A percentile compares a stretch with the other conserved stretches of the same genome.
These are phyloP conservation scores for Lecanicillium sp. DNA, from an alignment of 2,329 filamentous ascomycete genomes.

Conservation along the genomic window DNA sequence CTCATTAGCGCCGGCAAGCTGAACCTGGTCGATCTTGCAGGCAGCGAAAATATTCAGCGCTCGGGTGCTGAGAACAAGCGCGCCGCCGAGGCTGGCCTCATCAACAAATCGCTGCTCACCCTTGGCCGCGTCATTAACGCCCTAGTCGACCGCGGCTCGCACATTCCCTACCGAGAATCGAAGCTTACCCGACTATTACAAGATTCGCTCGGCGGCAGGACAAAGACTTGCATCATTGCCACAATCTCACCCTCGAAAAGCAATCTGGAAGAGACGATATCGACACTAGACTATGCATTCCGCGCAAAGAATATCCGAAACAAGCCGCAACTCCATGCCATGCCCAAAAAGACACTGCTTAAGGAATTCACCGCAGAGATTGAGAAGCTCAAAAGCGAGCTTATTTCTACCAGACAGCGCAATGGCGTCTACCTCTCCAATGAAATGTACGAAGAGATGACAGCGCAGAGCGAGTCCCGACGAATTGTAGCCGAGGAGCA, in stretches of 20 bases:
- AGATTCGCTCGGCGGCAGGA: conserved; percentile 91
- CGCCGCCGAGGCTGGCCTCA: conserved; percentile 88
- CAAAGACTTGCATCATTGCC: conserved; percentile 98
- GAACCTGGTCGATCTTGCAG: conserved; percentile 92
- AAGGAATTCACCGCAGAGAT: conserved; percentile 89
- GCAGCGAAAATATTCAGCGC: conserved; percentile 94
- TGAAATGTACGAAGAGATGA: conserved; percentile 86
- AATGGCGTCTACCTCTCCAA: conserved; percentile 93
- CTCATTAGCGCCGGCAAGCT: conserved; percentile 88
- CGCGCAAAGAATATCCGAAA: conserved; percentile 98
- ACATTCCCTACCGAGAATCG: conserved; percentile 90
- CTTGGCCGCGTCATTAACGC: conserved; percentile 96
- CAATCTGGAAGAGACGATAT: conserved; percentile 96
- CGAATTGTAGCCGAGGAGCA: conserved; percentile 91
- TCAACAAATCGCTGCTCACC: conserved; percentile 96
- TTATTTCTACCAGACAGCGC: conserved; percentile 85
- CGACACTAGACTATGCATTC: conserved; percentile 95
- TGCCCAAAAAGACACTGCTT: conserved; percentile 87
- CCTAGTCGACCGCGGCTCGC: conserved; percentile 78
- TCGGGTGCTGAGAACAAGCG: conserved; percentile 98
- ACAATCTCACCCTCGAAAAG: conserved; percentile 91
- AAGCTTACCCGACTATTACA: conserved; percentile 92
- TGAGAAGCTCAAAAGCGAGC: conserved; percentile 86
- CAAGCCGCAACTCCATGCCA: conserved; percentile 90
- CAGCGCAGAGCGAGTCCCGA: conserved; percentile 83